Conservation (phyloP, 441 rosid genomes). For the Cnidoscolus chayamansa region DNA sequence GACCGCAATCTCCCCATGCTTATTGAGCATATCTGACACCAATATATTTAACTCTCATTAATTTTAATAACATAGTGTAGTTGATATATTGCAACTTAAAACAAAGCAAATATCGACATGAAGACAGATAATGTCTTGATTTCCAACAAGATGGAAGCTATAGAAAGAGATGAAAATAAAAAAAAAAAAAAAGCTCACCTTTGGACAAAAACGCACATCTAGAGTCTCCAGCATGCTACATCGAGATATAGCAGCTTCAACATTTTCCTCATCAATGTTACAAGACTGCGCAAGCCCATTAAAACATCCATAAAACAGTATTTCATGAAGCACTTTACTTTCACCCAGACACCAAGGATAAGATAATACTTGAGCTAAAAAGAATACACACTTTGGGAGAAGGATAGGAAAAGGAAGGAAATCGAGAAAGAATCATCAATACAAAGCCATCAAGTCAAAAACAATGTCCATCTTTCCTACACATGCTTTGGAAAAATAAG, state of each 20-base stretch:
- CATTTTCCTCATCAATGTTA: constrained; percentile 68
- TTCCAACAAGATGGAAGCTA: background rate
- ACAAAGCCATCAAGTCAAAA: background rate
- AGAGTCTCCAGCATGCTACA: constrained; percentile 85
- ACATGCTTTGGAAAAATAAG: background rate
- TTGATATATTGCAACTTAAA: background rate
- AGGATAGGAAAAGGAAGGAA: background rate
- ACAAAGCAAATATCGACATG: background rate
- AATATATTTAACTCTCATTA: background rate
- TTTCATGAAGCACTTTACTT: background rate
- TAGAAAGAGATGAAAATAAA: no score
- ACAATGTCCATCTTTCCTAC: background rate
- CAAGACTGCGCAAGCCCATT: constrained; percentile 51
- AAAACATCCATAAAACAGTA: constrained; percentile 14
- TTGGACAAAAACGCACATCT: constrained; percentile 89
- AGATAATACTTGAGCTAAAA: background rate
- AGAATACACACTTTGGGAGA: background rate
- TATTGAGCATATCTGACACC: constrained; percentile 53
- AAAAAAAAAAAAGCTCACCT: constrained; percentile 39
- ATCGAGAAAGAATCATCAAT: background rate
- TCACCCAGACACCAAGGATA: background rate
- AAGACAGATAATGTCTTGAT: background rate
- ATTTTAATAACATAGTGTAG: background rate
- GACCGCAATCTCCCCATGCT: constrained; percentile 69
- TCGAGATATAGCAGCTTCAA: constrained; percentile 71